Evolutionary conservation across 108 stramenopile genomes (phyloP).

Genomic region (Epithemia pelagica): DNA sequence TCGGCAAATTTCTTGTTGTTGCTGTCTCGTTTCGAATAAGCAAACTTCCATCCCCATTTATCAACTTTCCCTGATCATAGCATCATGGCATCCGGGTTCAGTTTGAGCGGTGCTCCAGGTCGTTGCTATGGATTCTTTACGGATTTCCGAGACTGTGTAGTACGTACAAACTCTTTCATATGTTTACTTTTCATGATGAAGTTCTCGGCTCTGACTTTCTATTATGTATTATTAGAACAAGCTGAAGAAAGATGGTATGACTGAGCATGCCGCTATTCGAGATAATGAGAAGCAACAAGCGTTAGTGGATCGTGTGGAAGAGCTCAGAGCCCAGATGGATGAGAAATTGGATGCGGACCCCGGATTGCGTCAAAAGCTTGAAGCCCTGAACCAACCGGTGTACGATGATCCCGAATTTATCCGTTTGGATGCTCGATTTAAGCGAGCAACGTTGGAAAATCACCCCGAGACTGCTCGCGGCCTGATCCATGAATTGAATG

Average conservation of each 20-base stretch:
- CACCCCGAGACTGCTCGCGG: neutral
- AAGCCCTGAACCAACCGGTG: neutral
- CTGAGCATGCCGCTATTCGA: neutral
- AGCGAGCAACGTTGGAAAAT: neutral
- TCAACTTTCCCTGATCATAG: no score
- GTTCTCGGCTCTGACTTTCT: neutral
- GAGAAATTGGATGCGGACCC: neutral
- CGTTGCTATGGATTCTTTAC: constrained; percentile 82
- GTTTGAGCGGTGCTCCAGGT: constrained; percentile 60
- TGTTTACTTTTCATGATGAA: neutral
- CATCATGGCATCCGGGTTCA: constrained; percentile 70
- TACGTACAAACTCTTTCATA: constrained; percentile 27
- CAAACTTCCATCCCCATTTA: no score
- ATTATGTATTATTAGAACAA: neutral
- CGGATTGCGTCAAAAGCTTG: neutral
- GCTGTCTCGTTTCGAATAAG: no score
- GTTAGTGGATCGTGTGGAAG: neutral
- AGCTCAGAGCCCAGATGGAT: neutral
- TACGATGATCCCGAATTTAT: neutral
- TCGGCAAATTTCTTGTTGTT: no score
- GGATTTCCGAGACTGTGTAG: constrained; percentile 70
- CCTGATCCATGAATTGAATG: neutral
- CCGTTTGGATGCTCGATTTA: neutral
- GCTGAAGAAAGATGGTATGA: neutral
- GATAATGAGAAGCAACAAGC: neutral